Percentiles rank a stretch among this genome's conserved stretches.
These are phyloP conservation scores for Byssoonygena ceratinophila DNA, from an alignment of 2,329 filamentous ascomycete genomes.

Conservation along the genomic window DNA sequence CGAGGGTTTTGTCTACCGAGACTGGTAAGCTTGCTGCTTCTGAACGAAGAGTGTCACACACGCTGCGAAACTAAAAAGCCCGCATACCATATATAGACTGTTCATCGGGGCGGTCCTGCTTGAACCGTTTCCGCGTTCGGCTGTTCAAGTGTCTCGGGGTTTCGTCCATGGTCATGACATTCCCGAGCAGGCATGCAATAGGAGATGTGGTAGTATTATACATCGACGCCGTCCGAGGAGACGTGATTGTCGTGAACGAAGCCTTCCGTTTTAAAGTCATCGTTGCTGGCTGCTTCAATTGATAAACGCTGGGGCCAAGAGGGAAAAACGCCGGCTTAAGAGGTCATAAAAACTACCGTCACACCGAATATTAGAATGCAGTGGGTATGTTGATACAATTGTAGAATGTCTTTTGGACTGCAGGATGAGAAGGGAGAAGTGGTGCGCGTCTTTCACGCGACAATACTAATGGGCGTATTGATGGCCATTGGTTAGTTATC, in stretches of 20 bases:
- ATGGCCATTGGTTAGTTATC: not conserved
- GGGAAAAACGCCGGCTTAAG: no score
- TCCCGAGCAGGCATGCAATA: conserved; percentile 19
- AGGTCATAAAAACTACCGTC: no score
- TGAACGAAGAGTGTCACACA: not conserved
- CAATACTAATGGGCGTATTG: conserved; percentile 1
- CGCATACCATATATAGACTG: conserved; percentile 44
- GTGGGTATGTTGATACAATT: conserved; percentile 5
- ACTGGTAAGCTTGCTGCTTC: conserved; percentile 11
- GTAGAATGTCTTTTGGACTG: not conserved
- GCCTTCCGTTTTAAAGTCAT: conserved; percentile 53
- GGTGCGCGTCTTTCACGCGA: conserved; percentile 7
- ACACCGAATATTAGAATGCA: no score
- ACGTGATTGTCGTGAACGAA: conserved; percentile 39
- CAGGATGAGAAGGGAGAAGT: not conserved
- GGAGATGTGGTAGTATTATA: conserved; percentile 21
- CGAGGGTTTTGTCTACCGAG: conserved; percentile 32
- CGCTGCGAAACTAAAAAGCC: not conserved
- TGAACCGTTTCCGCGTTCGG: conserved; percentile 49
- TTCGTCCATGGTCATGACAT: conserved; percentile 25
- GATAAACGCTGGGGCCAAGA: not conserved
- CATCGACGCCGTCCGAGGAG: conserved; percentile 31
- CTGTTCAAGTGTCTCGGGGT: conserved; percentile 40
- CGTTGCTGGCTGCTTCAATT: no score
- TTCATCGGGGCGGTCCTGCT: conserved; percentile 49